A percentile compares a stretch with the other conserved stretches of the same genome.
Conservation (phyloP, 2,329 filamentous ascomycete species). For the Lachnum nothofagi region DNA sequence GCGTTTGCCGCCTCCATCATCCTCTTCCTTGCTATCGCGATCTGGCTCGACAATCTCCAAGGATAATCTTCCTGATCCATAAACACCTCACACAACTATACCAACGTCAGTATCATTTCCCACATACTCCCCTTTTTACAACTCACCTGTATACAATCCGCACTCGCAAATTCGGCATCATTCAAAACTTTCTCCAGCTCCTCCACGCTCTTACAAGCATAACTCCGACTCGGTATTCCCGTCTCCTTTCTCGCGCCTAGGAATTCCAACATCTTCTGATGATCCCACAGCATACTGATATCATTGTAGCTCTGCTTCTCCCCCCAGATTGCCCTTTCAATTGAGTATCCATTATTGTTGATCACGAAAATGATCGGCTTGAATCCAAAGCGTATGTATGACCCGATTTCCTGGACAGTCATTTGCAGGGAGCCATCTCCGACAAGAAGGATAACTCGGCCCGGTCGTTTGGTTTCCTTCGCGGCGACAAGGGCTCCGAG, state of each 20-base stretch:
- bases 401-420: constrained; percentile 61
- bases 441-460: constrained; percentile 53
- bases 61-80: constrained; percentile 18
- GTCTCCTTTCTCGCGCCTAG: constrained; percentile 44
- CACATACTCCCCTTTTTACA: not conserved
- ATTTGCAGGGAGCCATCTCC: constrained; percentile 63
- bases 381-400: constrained; percentile 52
- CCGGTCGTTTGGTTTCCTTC: constrained; percentile 37
- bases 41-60: constrained; percentile 9
- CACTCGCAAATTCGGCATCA: constrained; percentile 31
- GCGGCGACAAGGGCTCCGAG: constrained; percentile 53
- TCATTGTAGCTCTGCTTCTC: constrained; percentile 51
- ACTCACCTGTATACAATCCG: constrained; percentile 19
- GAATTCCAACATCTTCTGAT: constrained; percentile 44
- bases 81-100: constrained; percentile 13
- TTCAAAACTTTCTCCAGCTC: constrained; percentile 40
- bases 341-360: constrained; percentile 56
- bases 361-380: constrained; percentile 48
- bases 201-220: constrained; percentile 39
- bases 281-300: constrained; percentile 45
- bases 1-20: not conserved
- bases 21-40: constrained; percentile 1
- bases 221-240: constrained; percentile 27
- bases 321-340: constrained; percentile 54
- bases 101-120: not conserved